These are phyloP conservation scores for Starmerella bombi DNA, from an alignment of 805 yeast genomes.

Conservation along the genomic window DNA sequence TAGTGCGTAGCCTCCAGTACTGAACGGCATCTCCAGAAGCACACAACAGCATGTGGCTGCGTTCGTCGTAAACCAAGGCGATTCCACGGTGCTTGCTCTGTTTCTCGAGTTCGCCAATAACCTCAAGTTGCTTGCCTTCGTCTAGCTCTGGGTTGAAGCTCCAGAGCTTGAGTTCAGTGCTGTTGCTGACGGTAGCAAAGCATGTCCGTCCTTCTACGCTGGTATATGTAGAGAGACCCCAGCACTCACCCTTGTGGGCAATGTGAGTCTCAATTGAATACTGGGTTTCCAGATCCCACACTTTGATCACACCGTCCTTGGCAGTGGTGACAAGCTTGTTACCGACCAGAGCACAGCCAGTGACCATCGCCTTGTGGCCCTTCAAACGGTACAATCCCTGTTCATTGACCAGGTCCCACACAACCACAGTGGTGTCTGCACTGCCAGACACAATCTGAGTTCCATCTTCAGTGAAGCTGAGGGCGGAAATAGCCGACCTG, in stretches of 20 bases:
- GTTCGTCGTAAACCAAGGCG: slow-evolving; percentile 4
- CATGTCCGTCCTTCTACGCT: slow-evolving; percentile 2
- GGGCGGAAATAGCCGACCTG: slow-evolving; percentile 55
- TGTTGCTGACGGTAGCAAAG: slow-evolving; percentile 61
- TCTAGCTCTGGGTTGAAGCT: slow-evolving; percentile 40
- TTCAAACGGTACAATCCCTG: slow-evolving; percentile 73
- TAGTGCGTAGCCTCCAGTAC: slow-evolving; percentile 59
- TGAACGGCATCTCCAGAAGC: slow-evolving; percentile 78
- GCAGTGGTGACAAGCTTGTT: slow-evolving; percentile 61
- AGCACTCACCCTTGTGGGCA: slow-evolving; percentile 87
- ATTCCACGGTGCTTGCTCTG: slow-evolving; percentile 28
- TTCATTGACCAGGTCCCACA: slow-evolving; percentile 94
- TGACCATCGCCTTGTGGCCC: slow-evolving; percentile 81
- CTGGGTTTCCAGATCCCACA: slow-evolving; percentile 85
- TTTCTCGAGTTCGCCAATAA: slow-evolving; percentile 57
- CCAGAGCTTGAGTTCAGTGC: slow-evolving; percentile 80
- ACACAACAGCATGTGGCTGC: slow-evolving; percentile 7
- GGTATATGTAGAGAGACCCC: slow-evolving; percentile 45
- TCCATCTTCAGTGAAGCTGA: slow-evolving; percentile 67
- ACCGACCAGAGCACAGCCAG: slow-evolving; percentile 51
- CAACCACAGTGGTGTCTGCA: slow-evolving; percentile 64
- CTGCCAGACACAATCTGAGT: slow-evolving; percentile 81
- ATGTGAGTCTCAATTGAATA: slow-evolving; percentile 91
- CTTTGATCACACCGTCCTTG: slow-evolving; percentile 80
- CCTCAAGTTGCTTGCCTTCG: slow-evolving; percentile 42